Evolutionary conservation across 2,329 filamentous ascomycete species (phyloP).

Genomic region (Coniochaeta ligniaria): DNA sequence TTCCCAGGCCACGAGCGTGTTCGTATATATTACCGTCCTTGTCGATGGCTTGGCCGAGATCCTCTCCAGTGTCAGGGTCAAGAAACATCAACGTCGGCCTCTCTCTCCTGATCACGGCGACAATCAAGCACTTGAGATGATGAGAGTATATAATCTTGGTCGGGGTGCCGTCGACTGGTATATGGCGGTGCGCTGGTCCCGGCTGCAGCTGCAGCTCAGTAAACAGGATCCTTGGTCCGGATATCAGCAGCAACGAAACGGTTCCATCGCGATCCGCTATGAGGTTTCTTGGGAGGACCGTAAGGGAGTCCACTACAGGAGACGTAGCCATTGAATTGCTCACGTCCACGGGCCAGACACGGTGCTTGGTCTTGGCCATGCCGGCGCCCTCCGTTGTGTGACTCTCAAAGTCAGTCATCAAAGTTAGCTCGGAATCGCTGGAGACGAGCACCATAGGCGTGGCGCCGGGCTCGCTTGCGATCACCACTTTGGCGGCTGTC

Average conservation of each 20-base stretch:
- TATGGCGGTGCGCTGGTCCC: conserved; percentile 40
- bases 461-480: conserved; percentile 11
- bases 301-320: conserved; percentile 40
- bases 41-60: conserved; percentile 39
- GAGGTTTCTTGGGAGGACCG: conserved; percentile 32
- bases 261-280: conserved; percentile 27
- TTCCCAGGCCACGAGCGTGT: conserved; percentile 50
- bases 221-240: conserved; percentile 43
- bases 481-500: conserved; percentile 12
- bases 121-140: conserved; percentile 43
- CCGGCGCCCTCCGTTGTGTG: not conserved
- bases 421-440: conserved; percentile 39
- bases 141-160: conserved; percentile 48
- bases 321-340: conserved; percentile 27
- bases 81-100: conserved; percentile 47
- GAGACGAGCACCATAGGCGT: conserved; percentile 31
- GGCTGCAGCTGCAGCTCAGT: conserved; percentile 40
- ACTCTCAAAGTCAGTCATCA: conserved; percentile 20
- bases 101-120: conserved; percentile 36
- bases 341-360: conserved; percentile 43
- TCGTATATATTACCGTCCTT: conserved; percentile 31
- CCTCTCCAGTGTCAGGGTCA: conserved; percentile 44
- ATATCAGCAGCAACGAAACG: conserved; percentile 39
- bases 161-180: conserved; percentile 41
- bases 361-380: conserved; percentile 25